Evolutionary conservation across 805 yeast species (phyloP), one percentile per base, ranked within the genome.

Genomic region (Wickerhamiella siamensis): DNA sequence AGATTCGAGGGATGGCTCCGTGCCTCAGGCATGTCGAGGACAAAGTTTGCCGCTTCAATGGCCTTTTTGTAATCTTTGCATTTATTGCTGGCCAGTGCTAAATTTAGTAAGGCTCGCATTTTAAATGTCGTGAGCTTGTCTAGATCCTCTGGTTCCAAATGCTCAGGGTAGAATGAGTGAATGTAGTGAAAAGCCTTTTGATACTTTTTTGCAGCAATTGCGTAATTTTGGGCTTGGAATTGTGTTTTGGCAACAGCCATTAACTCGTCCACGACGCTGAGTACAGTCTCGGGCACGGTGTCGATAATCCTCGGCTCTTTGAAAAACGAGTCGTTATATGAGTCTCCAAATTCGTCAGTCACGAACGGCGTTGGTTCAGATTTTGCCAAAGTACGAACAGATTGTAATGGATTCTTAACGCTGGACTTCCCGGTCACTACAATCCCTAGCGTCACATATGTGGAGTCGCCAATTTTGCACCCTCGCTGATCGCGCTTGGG

Each of bases 141-240:
- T 31, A 55, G 47, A n/a, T 47, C 51, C 9, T 22, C 36, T 2
- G 22, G 26, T 4, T 33, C 39, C 5, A 51, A 37, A 47, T 76
- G 79, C 22, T 75, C 80, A 5, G 94, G 94, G 60, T 73, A 74
- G 58, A 76, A 84, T 37, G 77, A 86, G 22, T 70, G 70, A 54
- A 79, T 65, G 55, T 80, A 84, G 26, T 69, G 70, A 21, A 74
- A 65, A 10, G 93, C 83, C 61, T 87, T 87, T 35, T 57, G 57
- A 61, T 84, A 87, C 62, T 87, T 87, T 35, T 60, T 63, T 31
- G 69, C 69, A 0, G 96, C 79, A 29, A 61, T 62, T n/a, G 62
- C 64, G 21, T 65, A 62, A 36, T 79, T 71, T 2, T 77, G 77
- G 20, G 66, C 67, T 54, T 79, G 79, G 64, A 81, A 78, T 46